Percentiles rank a stretch among this genome's conserved stretches.
phyloP scores from a whole-genome alignment of 805 yeast genomes.

The Hanseniaspora osmophila region DNA sequence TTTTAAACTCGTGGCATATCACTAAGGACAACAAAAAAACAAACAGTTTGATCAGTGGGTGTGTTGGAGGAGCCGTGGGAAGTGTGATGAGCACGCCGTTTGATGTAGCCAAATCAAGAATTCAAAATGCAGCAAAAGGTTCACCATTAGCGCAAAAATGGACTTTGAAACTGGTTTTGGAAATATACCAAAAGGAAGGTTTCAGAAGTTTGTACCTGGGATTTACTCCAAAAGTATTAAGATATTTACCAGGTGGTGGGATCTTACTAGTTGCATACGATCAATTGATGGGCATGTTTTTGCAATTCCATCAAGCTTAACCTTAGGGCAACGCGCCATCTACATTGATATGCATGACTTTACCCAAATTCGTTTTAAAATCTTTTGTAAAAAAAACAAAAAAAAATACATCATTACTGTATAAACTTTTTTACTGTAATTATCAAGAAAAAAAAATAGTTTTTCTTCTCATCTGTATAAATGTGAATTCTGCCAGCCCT shows the following conservation, averaged over 20 bases:
- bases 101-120: constrained; percentile 93
- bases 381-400: too few relatives aligned
- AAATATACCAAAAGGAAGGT: constrained; percentile 61
- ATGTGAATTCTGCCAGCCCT: constrained; percentile 53
- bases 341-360: too few relatives aligned
- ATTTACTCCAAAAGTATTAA: constrained; percentile 87
- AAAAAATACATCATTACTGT: neutral
- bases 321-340: neutral
- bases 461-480: too few relatives aligned
- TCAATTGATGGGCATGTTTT: neutral
- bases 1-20: constrained; percentile 65
- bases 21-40: constrained; percentile 26
- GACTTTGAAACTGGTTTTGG: constrained; percentile 32
- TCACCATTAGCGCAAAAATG: neutral
- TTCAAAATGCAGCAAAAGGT: constrained; percentile 62
- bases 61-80: constrained; percentile 94
- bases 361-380: too few relatives aligned
- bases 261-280: neutral
- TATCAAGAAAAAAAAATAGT: too few relatives aligned
- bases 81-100: constrained; percentile 92
- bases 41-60: constrained; percentile 41
- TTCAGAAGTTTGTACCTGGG: constrained; percentile 86
- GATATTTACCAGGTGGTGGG: constrained; percentile 99
- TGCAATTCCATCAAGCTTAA: neutral
- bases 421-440: neutral